Conservation (phyloP, 768 basidiomycete genomes). For the Termitomyces heimii region DNA sequence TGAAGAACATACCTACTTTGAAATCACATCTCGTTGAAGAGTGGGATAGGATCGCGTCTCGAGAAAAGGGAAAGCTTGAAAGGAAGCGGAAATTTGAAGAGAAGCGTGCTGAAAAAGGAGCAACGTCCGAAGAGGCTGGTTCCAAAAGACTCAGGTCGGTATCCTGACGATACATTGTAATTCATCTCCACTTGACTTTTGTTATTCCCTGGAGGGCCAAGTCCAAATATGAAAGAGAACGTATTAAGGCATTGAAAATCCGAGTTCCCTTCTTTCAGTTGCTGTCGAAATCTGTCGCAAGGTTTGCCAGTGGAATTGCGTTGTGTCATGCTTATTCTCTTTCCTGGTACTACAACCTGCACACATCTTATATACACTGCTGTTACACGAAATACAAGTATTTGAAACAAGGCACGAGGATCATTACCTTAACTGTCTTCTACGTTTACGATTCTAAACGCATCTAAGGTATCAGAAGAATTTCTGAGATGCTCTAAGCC, state of each 20-base stretch:
- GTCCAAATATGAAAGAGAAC: not conserved
- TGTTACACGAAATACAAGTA: not conserved
- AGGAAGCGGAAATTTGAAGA: slow-evolving; percentile 35
- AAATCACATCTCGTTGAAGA: slow-evolving; percentile 75
- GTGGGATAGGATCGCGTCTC: slow-evolving; percentile 46
- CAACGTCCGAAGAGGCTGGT: slow-evolving; percentile 3
- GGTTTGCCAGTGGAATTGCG: too few species aligned
- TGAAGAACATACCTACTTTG: slow-evolving; percentile 70
- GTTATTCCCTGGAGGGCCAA: not conserved
- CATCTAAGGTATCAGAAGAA: not conserved
- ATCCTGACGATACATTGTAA: not conserved
- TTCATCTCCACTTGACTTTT: not conserved
- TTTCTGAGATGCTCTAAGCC: not conserved
- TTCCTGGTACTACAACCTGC: not conserved
- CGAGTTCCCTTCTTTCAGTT: not conserved
- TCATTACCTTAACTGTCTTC: not conserved
- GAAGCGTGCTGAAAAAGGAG: slow-evolving; percentile 6
- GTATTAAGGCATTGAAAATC: not conserved
- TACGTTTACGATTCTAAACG: not conserved
- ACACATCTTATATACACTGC: not conserved
- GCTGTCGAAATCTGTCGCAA: not conserved
- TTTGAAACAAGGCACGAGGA: not conserved
- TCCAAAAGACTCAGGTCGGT: slow-evolving; percentile 8
- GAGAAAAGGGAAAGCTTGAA: slow-evolving; percentile 33
- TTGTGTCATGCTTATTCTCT: too few species aligned